Conservation (phyloP, 164 flowering plant species). For the Platanus orientalis region DNA sequence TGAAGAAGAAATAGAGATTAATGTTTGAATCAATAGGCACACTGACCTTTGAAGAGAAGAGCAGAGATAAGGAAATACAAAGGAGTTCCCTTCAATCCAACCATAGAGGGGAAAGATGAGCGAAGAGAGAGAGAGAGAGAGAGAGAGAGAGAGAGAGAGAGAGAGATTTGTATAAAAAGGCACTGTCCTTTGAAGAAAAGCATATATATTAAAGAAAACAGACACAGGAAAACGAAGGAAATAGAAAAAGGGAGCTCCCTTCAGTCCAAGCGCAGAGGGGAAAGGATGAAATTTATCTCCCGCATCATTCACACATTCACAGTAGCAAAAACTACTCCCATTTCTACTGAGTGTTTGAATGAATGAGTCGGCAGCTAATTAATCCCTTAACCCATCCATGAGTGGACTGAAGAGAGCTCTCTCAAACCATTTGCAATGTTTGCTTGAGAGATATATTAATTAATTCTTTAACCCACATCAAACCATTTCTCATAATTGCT, state of each 20-base stretch:
- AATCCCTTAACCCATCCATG: conserved; percentile 59
- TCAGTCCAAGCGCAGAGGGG: conserved; percentile 60
- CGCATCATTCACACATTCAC: conserved; percentile 93
- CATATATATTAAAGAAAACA: neutral
- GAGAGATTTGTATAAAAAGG: neutral
- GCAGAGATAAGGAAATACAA: too few species aligned
- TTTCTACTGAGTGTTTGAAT: conserved; percentile 63
- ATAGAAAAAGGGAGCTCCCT: conserved; percentile 53
- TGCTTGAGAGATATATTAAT: too few species aligned
- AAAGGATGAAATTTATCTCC: conserved; percentile 63
- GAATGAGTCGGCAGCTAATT: conserved; percentile 97
- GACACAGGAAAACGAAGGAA: too few species aligned
- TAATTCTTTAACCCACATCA: too few species aligned
- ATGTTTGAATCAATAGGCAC: too few species aligned
- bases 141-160: neutral
- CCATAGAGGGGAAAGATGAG: neutral
- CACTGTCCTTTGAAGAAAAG: neutral
- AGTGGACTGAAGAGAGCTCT: conserved; percentile 91
- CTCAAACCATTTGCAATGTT: conserved; percentile 29
- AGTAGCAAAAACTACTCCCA: conserved; percentile 27
- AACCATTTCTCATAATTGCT: too few species aligned
- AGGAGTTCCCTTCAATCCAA: too few species aligned
- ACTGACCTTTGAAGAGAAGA: too few species aligned
- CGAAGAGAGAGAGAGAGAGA: neutral
- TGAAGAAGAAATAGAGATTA: too few species aligned